A percentile compares a stretch with the other conserved stretches of the same genome.
These are phyloP conservation scores for Adenanthera pavonina DNA, from an alignment of 306 rosid genomes.

Conservation along the genomic window DNA sequence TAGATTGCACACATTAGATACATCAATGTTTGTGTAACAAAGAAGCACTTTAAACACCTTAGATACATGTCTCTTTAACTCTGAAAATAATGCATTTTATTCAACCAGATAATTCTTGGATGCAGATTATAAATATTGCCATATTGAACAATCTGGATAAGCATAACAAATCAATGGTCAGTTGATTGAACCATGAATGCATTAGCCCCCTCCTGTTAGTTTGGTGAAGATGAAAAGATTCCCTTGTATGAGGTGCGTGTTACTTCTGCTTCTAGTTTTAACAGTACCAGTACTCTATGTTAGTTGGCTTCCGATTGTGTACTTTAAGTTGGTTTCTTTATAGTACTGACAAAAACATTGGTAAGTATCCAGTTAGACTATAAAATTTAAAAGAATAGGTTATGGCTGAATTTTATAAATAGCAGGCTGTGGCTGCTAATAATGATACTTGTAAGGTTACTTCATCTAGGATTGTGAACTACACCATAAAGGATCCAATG, in stretches of 20 bases:
- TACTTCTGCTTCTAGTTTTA: neutral
- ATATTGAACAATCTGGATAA: neutral
- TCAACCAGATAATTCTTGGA: neutral
- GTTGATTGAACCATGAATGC: neutral
- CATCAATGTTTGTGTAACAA: neutral
- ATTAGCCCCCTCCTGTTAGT: neutral
- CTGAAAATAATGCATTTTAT: neutral
- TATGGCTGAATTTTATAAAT: neutral
- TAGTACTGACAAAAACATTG: neutral
- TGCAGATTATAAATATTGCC: neutral
- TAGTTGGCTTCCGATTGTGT: neutral
- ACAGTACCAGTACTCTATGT: neutral
- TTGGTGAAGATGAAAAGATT: neutral
- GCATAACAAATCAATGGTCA: neutral
- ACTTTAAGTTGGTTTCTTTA: neutral
- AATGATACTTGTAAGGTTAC: neutral
- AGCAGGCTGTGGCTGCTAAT: neutral
- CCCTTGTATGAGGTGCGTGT: neutral
- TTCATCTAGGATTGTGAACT: neutral
- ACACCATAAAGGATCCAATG: slow-evolving; percentile 4
- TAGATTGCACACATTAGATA: too few relatives aligned
- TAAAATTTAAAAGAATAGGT: neutral
- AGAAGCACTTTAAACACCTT: neutral
- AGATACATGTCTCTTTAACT: neutral
- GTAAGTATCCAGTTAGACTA: neutral